Evolutionary conservation across 371 early-diverging fungal genomes (phyloP), one percentile per base, ranked within the genome.

Genomic region (Mortierella sp.): DNA sequence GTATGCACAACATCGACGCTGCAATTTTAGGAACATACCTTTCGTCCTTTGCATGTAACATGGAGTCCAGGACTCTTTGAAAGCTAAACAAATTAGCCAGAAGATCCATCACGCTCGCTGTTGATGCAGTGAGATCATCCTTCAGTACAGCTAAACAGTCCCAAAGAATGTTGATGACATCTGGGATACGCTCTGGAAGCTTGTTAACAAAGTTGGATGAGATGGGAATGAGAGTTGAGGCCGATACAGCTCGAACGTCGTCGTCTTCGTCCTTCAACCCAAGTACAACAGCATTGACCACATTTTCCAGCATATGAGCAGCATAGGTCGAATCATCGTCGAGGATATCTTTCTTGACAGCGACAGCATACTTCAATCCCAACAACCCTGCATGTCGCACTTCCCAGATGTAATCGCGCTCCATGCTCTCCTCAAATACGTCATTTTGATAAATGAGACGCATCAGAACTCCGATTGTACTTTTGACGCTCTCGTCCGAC

Each of bases 321-420:
- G 71, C 72, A 18, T 66, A 75, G 12, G 22, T 51, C 16, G 75
- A 64, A 22, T 73, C 83, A 55, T 78, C 86, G 9, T 90, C 90
- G 0, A 96, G 92, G 43, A 97, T 78, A 84, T 97, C 97, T 60
- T 90, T 88, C 52, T 97, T 90, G 16, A 97, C 96, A 5, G 97
- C 98, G 63, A 97, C 94, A 45, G 96, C 90, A 72, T 97, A 99
- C 77, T 97, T 96, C 40, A 99, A 85, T n/a, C 97, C 99, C 14
- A 97, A 87, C 67, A 97, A 84, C n/a, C 96, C 98, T 10, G 97
- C 95, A 80, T 97, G 97, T 30, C 97, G 89, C 20, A 95, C 94
- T 73, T 97, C 96, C 99, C 99, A 99, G 30, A 94, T 89, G 39
- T 67, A 90, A 85, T 70, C 86, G 59, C 49, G 84, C 72, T 55